These are phyloP conservation scores for Lactifluus pinguis DNA, from an alignment of 768 basidiomycete genomes.

Conservation along the genomic window DNA sequence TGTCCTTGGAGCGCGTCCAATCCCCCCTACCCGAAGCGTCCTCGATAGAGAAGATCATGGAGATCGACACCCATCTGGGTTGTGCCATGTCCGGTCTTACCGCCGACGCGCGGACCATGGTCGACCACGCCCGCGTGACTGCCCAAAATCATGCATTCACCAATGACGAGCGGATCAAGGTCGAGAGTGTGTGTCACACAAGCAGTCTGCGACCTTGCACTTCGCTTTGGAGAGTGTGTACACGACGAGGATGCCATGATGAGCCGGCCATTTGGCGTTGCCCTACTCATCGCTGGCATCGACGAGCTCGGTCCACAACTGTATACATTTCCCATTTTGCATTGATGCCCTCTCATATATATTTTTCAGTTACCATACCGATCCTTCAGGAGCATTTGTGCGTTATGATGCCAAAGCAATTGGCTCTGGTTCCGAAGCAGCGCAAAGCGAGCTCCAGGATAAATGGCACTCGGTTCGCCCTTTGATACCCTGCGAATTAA, in stretches of 20 bases:
- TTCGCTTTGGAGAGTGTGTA: conserved; percentile 97
- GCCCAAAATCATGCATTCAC: conserved; percentile 93
- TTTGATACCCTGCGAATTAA: neutral
- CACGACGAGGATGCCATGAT: conserved; percentile 99
- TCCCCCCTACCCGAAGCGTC: conserved; percentile 90
- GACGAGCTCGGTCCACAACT: conserved; percentile 95
- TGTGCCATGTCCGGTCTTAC: conserved; percentile 98
- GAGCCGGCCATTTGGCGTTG: conserved; percentile 98
- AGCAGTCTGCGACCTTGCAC: conserved; percentile 93
- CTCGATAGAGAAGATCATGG: conserved; percentile 99
- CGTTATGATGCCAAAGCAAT: conserved; percentile 98
- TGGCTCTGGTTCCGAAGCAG: conserved; percentile 95
- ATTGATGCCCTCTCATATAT: neutral
- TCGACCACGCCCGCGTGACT: conserved; percentile 97
- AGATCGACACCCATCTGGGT: conserved; percentile 93
- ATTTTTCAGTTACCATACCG: conserved; percentile 80
- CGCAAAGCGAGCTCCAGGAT: conserved; percentile 93
- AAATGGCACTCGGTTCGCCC: conserved; percentile 83
- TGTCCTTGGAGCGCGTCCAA: conserved; percentile 93
- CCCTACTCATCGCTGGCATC: conserved; percentile 92
- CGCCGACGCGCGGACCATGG: conserved; percentile 98
- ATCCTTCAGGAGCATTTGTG: conserved; percentile 96
- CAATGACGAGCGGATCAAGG: conserved; percentile 93
- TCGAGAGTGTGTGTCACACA: conserved; percentile 97
- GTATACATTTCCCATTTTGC: conserved; percentile 45